Evolutionary conservation across 371 early-diverging fungal species (phyloP), one percentile per base, ranked within the genome.

Genomic region (Actinomortierella wolfii): DNA sequence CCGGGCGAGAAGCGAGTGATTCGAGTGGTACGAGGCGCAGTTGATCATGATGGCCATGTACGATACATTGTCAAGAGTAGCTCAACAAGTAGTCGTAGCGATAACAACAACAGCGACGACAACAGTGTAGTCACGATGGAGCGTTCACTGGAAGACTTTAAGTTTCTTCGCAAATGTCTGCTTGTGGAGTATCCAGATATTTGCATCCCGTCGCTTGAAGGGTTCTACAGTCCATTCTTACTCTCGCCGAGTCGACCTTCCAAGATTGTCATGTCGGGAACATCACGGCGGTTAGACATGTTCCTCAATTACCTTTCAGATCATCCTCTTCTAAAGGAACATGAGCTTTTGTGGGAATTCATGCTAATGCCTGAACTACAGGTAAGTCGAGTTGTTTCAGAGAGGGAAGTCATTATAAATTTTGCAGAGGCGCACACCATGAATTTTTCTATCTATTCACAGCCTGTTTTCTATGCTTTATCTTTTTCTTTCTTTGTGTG

Each of bases 321-420:
- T 14, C 84, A 86, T 59, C 83, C 84, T 18, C 57, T 61, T 0
- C 53, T 86, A 6, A 67, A 71, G 3, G 46, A 69, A 8, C 83
- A 82, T 64, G 82, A 81, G 34, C 54, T 82, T 29, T 76, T 86
- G 1, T 71, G 76, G 49, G 76, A 78, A 2, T 86, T 86, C 54
- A 80, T 84, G 44, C 64, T 81, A 25, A 73, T 80, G 42, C 67
- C 73, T 2, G 77, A 78, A 25, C 57, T 81, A 39, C 69, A 78
- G 69, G 81, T 80, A 61, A 23, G 41, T 42, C 18, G 17, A 17
- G 11, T 24, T n/a, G n/a, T n/a, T n/a, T n/a, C n/a, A n/a, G n/a
- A n/a, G n/a, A n/a, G n/a, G n/a, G n/a, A n/a, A n/a, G n/a, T n/a
- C n/a, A n/a, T n/a, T n/a, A n/a, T n/a, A n/a, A n/a, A n/a, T n/a